A percentile compares a stretch with the other conserved stretches of the same genome.
These are phyloP conservation scores for Emiliania huxleyi DNA, from an alignment of 78 protist species.

Conservation along the genomic window DNA sequence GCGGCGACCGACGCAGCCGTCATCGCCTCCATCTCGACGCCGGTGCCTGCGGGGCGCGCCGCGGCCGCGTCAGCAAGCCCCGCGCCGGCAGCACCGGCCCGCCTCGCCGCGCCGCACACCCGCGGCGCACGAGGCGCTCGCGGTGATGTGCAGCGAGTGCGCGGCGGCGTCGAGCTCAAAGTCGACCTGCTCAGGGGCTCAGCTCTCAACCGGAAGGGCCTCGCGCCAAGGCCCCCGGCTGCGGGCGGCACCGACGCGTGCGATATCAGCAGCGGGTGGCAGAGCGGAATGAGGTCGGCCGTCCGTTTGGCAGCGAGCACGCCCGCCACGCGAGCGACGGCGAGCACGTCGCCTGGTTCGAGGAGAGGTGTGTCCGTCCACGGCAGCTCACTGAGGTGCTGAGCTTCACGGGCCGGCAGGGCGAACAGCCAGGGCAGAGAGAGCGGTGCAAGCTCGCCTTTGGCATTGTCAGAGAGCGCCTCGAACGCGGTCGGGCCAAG, in stretches of 20 bases:
- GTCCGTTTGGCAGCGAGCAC: conserved; percentile 21
- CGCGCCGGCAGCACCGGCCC: too few relatives aligned
- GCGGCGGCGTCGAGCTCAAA: background rate
- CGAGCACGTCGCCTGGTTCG: conserved; percentile 10
- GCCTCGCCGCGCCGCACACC: too few relatives aligned
- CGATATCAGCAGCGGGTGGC: conserved; percentile 28
- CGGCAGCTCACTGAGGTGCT: background rate
- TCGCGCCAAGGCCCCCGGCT: too few relatives aligned
- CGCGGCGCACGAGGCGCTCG: too few relatives aligned
- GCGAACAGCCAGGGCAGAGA: conserved; percentile 2
- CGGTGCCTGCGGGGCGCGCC: background rate
- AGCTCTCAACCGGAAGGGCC: too few relatives aligned
- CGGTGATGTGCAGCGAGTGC: background rate
- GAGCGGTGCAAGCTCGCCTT: too few relatives aligned
- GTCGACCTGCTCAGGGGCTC: too few relatives aligned
- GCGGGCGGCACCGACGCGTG: background rate
- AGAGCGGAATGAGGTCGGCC: conserved; percentile 30
- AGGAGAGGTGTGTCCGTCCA: background rate
- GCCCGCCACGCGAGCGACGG: background rate
- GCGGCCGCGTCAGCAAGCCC: too few relatives aligned
- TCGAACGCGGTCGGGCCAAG: background rate
- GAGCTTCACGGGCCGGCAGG: background rate
- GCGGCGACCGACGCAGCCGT: conserved; percentile 11
- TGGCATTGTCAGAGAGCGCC: background rate
- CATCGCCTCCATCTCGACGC: conserved; percentile 54